Conservation (phyloP, 164 flowering plant species). For the Protea cynaroides region DNA sequence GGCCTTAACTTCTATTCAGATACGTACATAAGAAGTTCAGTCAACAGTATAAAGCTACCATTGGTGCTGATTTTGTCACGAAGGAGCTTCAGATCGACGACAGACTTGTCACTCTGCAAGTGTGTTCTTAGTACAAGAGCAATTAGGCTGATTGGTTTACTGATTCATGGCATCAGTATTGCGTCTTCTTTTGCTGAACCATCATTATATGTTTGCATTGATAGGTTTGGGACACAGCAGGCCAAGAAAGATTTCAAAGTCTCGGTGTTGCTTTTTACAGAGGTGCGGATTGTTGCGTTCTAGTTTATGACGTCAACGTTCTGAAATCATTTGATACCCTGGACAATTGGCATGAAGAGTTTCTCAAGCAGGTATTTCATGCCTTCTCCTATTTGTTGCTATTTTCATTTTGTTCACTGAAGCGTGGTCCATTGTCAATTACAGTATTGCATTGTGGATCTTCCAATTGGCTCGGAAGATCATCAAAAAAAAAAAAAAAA, state of each 20-base stretch:
- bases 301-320: constrained; percentile 94
- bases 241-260: constrained; percentile 96
- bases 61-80: constrained; percentile 92
- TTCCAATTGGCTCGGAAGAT: too few relatives aligned
- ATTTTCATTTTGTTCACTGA: constrained; percentile 1
- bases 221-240: constrained; percentile 99
- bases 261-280: constrained; percentile 95
- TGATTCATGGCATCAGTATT: neutral
- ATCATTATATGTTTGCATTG: constrained; percentile 9
- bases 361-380: constrained; percentile 77
- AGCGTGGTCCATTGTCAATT: neutral
- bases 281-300: constrained; percentile 96
- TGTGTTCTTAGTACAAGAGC: constrained; percentile 21
- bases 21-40: constrained; percentile 87
- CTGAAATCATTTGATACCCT: constrained; percentile 80
- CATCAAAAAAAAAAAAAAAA: too few relatives aligned
- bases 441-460: too few relatives aligned
- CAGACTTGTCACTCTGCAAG: constrained; percentile 78
- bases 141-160: neutral
- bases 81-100: constrained; percentile 91
- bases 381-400: constrained; percentile 2
- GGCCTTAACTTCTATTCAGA: constrained; percentile 40
- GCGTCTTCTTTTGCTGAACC: neutral
- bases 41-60: constrained; percentile 94
- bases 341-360: constrained; percentile 92